Evolutionary conservation across 129 eudicot genomes (phyloP), one percentile per base, ranked within the genome.

Genomic region (Glebionis coronaria): DNA sequence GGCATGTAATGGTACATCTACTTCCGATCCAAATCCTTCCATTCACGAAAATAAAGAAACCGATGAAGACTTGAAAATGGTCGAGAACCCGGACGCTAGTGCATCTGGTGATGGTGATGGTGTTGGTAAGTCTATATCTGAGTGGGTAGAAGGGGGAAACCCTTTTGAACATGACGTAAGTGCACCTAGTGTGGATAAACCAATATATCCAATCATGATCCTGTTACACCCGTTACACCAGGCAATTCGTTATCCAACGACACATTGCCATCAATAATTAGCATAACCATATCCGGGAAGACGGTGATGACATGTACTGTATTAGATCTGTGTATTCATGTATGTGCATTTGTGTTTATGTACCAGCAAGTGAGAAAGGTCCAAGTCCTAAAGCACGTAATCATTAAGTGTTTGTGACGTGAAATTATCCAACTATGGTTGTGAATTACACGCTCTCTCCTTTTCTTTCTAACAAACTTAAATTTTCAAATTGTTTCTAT

Each of bases 261-360:
- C 23, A 60, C 70, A 25, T 44, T 50, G 42, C 53, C 65, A 0
- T 61, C 47, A 9, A 46, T n/a, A n/a, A n/a, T n/a, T n/a, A 81
- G 71, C 85, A 87, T 72, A 80, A 88, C 65, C 95, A 90, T 80
- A 83, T 87, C 11, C 84, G 97, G 97, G 95, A 84, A 90, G 97
- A 90, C 29, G 95, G 95, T 31, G 95, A 90, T 85, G 95, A 81
- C 85, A 87, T 92, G 97, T 90, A 76, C 52, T n/a, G 9, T 54
- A 25, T 46, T 23, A 23, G 51, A 19, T 62, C 4, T 44, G 18
- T 20, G 40, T 55, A 2, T 20, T 5, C 14, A 13, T 31, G 16
- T 67, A 10, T 51, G 46, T 9, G 4, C 12, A 29, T 29, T 2
- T 51, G 10, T 52, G 4, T 29, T 9, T 66, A 25, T 65, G 14